phyloP scores from a whole-genome alignment of 208 protist genomes.

The Lotmaria passim region DNA sequence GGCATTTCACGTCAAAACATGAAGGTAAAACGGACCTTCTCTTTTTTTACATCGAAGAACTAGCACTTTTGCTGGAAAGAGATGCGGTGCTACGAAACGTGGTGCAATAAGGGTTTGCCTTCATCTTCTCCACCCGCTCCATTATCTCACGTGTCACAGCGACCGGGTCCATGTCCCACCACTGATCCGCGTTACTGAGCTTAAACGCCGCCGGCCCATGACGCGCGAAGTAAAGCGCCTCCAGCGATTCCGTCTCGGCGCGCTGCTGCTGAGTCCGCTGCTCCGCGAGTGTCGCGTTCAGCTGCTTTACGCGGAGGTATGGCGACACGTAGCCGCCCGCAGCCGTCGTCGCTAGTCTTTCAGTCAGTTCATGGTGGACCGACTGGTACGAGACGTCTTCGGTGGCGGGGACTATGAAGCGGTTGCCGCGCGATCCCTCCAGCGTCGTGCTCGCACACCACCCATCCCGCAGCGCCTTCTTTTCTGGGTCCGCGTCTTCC shows the following conservation, averaged over 20 bases:
- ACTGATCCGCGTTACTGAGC: slow-evolving; percentile 85
- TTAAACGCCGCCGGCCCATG: slow-evolving; percentile 63
- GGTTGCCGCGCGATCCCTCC: slow-evolving; percentile 27
- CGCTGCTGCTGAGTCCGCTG: slow-evolving; percentile 30
- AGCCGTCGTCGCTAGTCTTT: slow-evolving; percentile 32
- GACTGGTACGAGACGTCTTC: slow-evolving; percentile 15
- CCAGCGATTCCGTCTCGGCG: slow-evolving; percentile 25
- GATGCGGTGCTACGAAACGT: slow-evolving; percentile 16
- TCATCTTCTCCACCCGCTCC: slow-evolving; percentile 26
- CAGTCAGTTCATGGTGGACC: slow-evolving; percentile 45
- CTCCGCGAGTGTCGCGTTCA: slow-evolving; percentile 34
- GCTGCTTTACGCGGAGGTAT: slow-evolving; percentile 31
- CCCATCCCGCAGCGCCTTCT: slow-evolving; percentile 31
- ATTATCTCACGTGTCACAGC: slow-evolving; percentile 42
- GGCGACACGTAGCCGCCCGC: slow-evolving; percentile 56
- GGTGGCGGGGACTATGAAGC: slow-evolving; percentile 12
- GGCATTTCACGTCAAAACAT: background rate
- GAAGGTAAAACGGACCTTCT: no score
- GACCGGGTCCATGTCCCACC: slow-evolving; percentile 72
- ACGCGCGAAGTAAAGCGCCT: slow-evolving; percentile 28
- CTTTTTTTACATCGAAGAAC: slow-evolving; percentile 1
- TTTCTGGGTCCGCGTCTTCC: slow-evolving; percentile 47
- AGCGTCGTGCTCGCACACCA: slow-evolving; percentile 58
- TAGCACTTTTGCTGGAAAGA: background rate
- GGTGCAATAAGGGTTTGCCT: slow-evolving; percentile 38